A percentile compares a stretch with the other conserved stretches of the same genome.
Evolutionary conservation across 2,329 filamentous ascomycete species (phyloP).

Genomic region (Paraphaeosphaeria sporulosa): DNA sequence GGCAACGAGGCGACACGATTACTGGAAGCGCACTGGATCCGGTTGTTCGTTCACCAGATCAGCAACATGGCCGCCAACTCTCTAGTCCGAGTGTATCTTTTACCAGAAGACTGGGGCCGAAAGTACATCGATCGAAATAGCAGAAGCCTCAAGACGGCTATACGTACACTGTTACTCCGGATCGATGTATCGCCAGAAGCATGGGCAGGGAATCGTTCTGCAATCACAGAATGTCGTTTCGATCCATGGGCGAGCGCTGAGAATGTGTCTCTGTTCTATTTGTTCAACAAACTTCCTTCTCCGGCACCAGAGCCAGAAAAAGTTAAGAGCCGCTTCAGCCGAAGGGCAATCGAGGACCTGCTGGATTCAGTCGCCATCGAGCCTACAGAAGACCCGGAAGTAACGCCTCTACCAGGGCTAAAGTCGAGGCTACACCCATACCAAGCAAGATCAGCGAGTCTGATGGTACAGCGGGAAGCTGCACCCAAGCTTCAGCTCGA

Average conservation of each 20-base stretch:
- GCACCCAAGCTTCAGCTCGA: slow-evolving; percentile 72
- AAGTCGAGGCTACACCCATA: slow-evolving; percentile 76
- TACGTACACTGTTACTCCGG: slow-evolving; percentile 58
- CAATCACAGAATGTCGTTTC: slow-evolving; percentile 34
- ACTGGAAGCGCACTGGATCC: slow-evolving; percentile 46
- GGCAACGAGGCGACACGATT: slow-evolving; percentile 35
- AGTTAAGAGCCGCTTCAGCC: slow-evolving; percentile 60
- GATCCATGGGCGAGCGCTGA: slow-evolving; percentile 53
- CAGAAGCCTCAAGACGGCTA: slow-evolving; percentile 53
- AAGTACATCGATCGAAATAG: slow-evolving; percentile 60
- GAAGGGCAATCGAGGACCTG: slow-evolving; percentile 64
- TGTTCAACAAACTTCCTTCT: slow-evolving; percentile 78
- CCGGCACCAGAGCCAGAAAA: slow-evolving; percentile 64
- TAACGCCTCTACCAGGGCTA: slow-evolving; percentile 61
- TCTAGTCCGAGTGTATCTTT: slow-evolving; percentile 64
- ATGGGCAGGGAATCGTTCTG: slow-evolving; percentile 61
- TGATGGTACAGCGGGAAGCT: slow-evolving; percentile 84
- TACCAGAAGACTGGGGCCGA: slow-evolving; percentile 71
- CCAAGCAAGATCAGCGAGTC: slow-evolving; percentile 78
- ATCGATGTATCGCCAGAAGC: slow-evolving; percentile 64
- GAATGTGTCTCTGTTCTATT: slow-evolving; percentile 66
- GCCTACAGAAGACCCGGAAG: slow-evolving; percentile 41
- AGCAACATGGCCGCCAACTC: not conserved
- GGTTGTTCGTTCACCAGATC: slow-evolving; percentile 31
- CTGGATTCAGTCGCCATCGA: slow-evolving; percentile 53